Evolutionary conservation across 2,329 filamentous ascomycete genomes (phyloP).

Genomic region (Colletotrichum theobromicola): DNA sequence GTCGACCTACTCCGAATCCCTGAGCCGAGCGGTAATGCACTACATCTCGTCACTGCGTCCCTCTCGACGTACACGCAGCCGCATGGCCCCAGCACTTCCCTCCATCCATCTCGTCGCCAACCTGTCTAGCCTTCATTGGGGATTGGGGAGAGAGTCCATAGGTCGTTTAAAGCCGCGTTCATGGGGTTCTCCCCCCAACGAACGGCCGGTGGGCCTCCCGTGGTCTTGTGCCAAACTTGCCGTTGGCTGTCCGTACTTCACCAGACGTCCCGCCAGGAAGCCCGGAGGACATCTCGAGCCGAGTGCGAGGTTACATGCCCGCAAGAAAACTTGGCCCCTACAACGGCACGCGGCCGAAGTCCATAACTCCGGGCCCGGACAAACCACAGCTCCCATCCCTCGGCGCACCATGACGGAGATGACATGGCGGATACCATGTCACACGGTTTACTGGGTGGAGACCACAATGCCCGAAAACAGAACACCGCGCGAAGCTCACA

Average conservation of each 20-base stretch:
- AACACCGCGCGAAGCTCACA: not conserved
- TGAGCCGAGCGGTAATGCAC: constrained; percentile 17
- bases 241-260: not conserved
- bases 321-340: not conserved
- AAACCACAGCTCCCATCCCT: not conserved
- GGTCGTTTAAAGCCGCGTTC: not conserved
- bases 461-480: not conserved
- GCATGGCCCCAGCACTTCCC: constrained; percentile 7
- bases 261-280: not conserved
- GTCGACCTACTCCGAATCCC: constrained; percentile 7
- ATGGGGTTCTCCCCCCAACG: not conserved
- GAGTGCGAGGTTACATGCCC: not conserved
- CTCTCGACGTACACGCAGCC: constrained; percentile 4
- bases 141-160: not conserved
- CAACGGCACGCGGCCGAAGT: not conserved
- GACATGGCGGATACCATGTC: not conserved
- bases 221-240: not conserved
- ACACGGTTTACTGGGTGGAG: constrained; percentile 10
- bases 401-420: not conserved
- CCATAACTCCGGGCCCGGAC: not conserved
- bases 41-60: constrained; percentile 17
- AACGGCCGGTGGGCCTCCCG: not conserved
- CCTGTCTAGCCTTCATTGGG: not conserved
- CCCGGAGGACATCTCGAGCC: not conserved
- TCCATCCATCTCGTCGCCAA: constrained; percentile 7